Evolutionary conservation across 2,329 filamentous ascomycete species (phyloP).

Genomic region (Penicillium sp.): DNA sequence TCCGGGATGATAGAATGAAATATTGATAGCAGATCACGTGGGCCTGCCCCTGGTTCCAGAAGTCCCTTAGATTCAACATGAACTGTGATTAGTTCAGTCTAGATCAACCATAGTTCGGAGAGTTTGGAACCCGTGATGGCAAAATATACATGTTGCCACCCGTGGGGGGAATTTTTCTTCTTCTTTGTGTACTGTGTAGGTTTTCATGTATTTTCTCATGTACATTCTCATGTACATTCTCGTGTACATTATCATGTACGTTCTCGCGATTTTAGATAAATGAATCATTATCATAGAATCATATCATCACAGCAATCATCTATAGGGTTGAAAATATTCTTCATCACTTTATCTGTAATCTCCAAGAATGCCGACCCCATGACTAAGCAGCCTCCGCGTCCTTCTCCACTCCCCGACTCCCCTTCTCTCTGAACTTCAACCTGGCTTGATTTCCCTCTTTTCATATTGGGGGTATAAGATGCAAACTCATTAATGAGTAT

Average conservation of each 20-base stretch:
- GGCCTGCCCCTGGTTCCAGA: neutral
- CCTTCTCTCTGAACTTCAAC: slow-evolving; percentile 16
- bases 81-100: neutral
- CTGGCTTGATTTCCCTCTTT: slow-evolving; percentile 13
- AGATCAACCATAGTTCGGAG: neutral
- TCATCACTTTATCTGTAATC: neutral
- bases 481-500: slow-evolving; percentile 20
- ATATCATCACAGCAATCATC: too few species aligned
- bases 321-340: neutral
- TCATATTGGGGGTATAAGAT: slow-evolving; percentile 8
- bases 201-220: neutral
- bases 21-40: neutral
- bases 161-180: neutral
- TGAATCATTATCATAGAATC: too few species aligned
- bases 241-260: too few species aligned
- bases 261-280: too few species aligned
- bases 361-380: slow-evolving; percentile 5
- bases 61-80: neutral
- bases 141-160: neutral
- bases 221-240: too few species aligned
- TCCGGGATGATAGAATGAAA: too few species aligned
- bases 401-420: slow-evolving; percentile 23
- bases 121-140: neutral
- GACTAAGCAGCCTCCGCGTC: slow-evolving; percentile 25
- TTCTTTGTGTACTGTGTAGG: neutral